Conservation (phyloP, 176 grass and related monocot genomes). For the Zoysia japonica region DNA sequence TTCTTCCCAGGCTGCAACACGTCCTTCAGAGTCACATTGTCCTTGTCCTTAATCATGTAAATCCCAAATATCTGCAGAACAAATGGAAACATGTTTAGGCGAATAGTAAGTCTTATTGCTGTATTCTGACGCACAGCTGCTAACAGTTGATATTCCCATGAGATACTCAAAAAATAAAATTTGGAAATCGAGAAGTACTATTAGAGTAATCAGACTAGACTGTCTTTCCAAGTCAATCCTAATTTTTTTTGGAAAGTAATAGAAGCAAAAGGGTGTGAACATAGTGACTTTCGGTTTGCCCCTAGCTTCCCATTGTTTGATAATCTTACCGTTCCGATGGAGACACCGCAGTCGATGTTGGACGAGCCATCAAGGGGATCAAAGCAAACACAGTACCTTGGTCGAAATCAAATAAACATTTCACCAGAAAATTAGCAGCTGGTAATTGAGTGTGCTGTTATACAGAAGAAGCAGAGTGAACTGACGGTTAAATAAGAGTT, state of each 20-base stretch:
- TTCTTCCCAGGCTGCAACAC: conserved; percentile 85
- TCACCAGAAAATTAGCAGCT: neutral
- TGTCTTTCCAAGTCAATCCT: neutral
- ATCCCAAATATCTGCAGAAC: conserved; percentile 71
- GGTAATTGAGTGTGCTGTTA: neutral
- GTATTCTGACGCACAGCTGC: neutral
- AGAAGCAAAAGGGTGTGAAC: neutral
- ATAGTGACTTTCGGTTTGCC: neutral
- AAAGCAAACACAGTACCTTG: conserved; percentile 95
- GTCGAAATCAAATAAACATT: neutral
- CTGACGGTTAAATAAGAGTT: neutral
- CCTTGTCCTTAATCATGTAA: conserved; percentile 74
- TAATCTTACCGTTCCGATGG: conserved; percentile 82
- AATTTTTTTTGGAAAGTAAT: neutral
- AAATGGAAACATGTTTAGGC: neutral
- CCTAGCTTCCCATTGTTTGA: neutral
- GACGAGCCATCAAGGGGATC: conserved; percentile 97
- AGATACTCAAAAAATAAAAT: neutral
- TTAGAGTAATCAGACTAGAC: neutral
- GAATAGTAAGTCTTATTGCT: neutral
- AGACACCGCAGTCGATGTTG: conserved; percentile 98
- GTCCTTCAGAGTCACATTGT: conserved; percentile 65
- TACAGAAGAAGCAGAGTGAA: neutral
- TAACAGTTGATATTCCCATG: neutral
- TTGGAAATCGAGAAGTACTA: neutral